Evolutionary conservation across 192 early-diverging fungal genomes (phyloP), one percentile per base, ranked within the genome.

Genomic region (Podila verticillata): DNA sequence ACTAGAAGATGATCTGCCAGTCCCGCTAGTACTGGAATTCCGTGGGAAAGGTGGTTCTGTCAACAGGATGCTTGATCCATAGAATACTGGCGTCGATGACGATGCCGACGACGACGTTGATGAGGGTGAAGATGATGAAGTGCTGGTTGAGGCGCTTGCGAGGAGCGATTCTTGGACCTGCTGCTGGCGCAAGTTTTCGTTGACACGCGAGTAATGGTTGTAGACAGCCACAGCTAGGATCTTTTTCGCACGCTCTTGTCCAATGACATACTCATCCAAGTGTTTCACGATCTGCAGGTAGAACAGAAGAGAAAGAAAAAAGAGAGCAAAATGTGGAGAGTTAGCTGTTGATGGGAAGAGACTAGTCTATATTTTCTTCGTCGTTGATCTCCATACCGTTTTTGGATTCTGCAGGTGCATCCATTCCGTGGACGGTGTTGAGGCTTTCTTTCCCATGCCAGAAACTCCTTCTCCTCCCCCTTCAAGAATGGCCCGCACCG

Each of bases 251-350:
- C 86, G 81, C 31, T 92, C 92, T 81, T 96, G 95, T 10, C 94
- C 94, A 66, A 96, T 93, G 6, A 96, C 90, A 74, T 93, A 93
- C 30, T 94, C 91, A 82, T 96, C 91, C 75, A 96, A 61, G 56
- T 93, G 90, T 47, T 90, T 85, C 61, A 90, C 88, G 70, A 93
- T 91, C 90, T 92, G 31, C 10, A 57, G 69, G 29, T 9, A 9
- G 4, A 17, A 51, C 28, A 59, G 7, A 59, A 31, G 57, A 59
- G 0, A 7, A 59, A 31, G 24, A 1, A 59, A 31, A 31, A 59
- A 31, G 6, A 59, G 57, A 48, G 48, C 12, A 47, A 47, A n/a
- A n/a, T n/a, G n/a, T n/a, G 32, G 32, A 34, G 3, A 13, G 12
- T 39, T 39, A 1, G 1, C 39, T 39, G 12, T 39, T 39, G 39